A percentile compares a stretch with the other conserved stretches of the same genome.
phyloP scores from a whole-genome alignment of 1,139 yeast species.

The Geotrichum phurueaensis region DNA sequence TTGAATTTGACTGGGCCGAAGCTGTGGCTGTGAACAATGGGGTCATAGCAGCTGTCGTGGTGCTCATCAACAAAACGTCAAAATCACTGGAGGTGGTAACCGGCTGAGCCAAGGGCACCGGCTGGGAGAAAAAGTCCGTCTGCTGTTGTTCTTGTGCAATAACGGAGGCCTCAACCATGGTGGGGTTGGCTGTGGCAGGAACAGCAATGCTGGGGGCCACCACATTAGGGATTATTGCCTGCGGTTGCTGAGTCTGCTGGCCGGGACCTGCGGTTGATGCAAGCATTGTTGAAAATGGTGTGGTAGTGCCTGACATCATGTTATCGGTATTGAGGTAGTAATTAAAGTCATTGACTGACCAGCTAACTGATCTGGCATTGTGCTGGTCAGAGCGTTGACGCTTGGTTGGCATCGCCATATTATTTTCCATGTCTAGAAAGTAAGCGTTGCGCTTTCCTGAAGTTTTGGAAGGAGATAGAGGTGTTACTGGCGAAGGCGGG shows the following conservation, averaged over 20 bases:
- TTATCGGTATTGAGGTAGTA: neutral
- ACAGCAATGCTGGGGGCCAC: neutral
- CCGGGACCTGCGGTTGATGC: neutral
- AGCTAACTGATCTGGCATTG: neutral
- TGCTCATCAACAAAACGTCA: neutral
- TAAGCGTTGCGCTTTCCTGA: neutral
- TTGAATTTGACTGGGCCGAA: neutral
- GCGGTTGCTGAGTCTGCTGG: neutral
- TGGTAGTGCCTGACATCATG: neutral
- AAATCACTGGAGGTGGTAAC: neutral
- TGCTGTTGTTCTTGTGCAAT: neutral
- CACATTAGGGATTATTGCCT: neutral
- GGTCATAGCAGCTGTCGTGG: neutral
- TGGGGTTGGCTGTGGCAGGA: neutral
- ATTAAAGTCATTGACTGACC: neutral
- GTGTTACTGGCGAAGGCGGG: neutral
- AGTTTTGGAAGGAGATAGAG: neutral
- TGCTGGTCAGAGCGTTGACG: neutral
- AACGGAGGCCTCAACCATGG: neutral
- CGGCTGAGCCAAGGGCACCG: neutral
- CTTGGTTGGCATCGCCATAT: neutral
- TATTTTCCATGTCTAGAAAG: neutral
- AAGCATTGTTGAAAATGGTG: neutral
- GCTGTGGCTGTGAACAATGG: neutral
- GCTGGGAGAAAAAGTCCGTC: neutral